Evolutionary conservation across 805 yeast genomes (phyloP).

Genomic region (Zygosaccharomyces rouxii): DNA sequence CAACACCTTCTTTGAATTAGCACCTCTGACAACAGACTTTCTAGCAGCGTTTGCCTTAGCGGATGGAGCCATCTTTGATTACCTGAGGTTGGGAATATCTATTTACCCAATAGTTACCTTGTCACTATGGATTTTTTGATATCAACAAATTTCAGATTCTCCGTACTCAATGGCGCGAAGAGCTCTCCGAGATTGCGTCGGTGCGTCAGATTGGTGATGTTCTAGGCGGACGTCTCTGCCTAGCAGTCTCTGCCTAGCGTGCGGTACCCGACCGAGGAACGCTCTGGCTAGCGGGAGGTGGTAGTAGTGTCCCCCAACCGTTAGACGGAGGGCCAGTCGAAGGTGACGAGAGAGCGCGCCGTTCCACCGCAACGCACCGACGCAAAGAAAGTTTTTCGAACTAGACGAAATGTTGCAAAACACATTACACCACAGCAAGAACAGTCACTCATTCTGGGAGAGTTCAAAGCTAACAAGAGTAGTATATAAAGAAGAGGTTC

Average conservation of each 20-base stretch:
- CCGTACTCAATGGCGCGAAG: constrained; percentile 3
- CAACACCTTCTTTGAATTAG: constrained; percentile 81
- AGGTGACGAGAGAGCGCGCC: not conserved
- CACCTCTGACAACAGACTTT: constrained; percentile 98
- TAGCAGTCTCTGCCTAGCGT: not conserved
- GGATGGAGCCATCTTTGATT: constrained; percentile 45
- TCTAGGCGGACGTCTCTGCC: not conserved
- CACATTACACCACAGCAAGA: not conserved
- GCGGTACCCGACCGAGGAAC: not conserved
- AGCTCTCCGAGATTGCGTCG: constrained; percentile 2
- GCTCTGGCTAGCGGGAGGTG: not conserved
- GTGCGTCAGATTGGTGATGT: not conserved
- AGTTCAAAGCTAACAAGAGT: not conserved
- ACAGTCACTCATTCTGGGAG: not conserved
- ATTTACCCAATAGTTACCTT: not conserved
- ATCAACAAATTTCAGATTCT: constrained; percentile 6
- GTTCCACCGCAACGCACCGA: too few species aligned
- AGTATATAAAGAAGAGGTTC: too few species aligned
- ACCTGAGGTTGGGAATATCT: constrained; percentile 3
- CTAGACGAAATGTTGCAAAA: too few species aligned
- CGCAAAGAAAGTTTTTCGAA: too few species aligned
- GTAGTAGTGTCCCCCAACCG: not conserved
- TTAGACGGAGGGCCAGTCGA: not conserved
- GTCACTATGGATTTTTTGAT: constrained; percentile 1
- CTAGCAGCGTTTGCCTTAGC: constrained; percentile 94